Percentiles rank a stretch among this genome's conserved stretches.
These are phyloP conservation scores for Hyphopichia pseudoburtonii DNA, from an alignment of 1,139 yeast genomes.

Conservation along the genomic window DNA sequence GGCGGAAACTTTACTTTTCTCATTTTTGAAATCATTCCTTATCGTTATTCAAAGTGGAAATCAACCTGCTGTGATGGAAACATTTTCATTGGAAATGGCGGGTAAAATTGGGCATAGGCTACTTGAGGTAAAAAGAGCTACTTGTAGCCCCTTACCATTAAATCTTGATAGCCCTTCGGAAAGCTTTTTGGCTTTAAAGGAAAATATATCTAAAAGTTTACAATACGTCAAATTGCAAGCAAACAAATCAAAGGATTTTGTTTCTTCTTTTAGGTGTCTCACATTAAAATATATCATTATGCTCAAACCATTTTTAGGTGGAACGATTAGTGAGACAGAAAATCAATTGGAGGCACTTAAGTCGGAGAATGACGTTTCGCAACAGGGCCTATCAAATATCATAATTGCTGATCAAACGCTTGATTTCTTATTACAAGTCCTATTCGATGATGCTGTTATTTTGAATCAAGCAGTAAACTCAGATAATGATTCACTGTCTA, in stretches of 20 bases:
- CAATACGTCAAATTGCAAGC: conserved; percentile 15
- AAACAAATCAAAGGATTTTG: conserved; percentile 7
- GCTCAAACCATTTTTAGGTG: conserved; percentile 4
- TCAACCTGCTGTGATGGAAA: conserved; percentile 40
- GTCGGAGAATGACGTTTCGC: conserved; percentile 9
- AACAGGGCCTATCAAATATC: conserved; percentile 1
- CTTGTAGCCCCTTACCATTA: conserved; percentile 12
- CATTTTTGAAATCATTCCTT: conserved; percentile 43
- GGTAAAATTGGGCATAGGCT: conserved; percentile 57
- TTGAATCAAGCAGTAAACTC: conserved; percentile 12
- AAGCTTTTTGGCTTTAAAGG: conserved; percentile 11
- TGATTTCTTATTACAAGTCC: conserved; percentile 6
- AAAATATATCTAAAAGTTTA: conserved; percentile 10
- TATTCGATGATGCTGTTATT: conserved; percentile 10
- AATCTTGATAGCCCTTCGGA: conserved; percentile 11
- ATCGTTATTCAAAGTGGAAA: conserved; percentile 32
- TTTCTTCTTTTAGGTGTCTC: conserved; percentile 12
- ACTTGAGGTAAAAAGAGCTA: conserved; percentile 25
- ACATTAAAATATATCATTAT: conserved; percentile 11
- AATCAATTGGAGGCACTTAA: conserved; percentile 11
- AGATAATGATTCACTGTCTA: conserved; percentile 13
- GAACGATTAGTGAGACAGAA: conserved; percentile 2
- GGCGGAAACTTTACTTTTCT: conserved; percentile 46
- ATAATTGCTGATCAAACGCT: conserved; percentile 3
- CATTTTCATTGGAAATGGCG: conserved; percentile 52